phyloP scores from a whole-genome alignment of 441 rosid genomes.

The Arabidopsis hybrid region DNA sequence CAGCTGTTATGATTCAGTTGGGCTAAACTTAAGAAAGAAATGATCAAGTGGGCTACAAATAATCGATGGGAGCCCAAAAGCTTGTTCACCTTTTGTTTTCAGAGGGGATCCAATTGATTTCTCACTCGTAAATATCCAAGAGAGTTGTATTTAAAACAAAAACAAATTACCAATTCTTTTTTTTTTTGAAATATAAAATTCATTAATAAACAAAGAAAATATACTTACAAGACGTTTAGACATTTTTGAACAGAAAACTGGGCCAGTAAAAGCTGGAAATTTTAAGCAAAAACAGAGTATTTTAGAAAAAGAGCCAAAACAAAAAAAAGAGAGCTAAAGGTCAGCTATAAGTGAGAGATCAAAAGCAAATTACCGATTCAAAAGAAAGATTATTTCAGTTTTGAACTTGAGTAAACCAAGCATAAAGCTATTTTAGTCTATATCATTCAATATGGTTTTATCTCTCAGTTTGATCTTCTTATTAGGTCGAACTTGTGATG shows the following conservation, averaged over 20 bases:
- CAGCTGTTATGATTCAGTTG: slow-evolving; percentile 21
- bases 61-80: not conserved
- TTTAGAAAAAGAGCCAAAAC: no score
- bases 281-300: no score
- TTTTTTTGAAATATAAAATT: no score
- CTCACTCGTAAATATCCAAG: not conserved
- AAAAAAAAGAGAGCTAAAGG: no score
- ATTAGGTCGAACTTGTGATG: slow-evolving; percentile 51
- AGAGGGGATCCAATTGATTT: not conserved
- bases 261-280: no score
- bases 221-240: no score
- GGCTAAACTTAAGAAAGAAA: slow-evolving; percentile 1
- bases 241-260: no score
- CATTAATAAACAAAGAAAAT: no score
- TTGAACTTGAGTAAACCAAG: slow-evolving; percentile 48
- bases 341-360: no score
- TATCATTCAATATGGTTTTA: slow-evolving; percentile 54
- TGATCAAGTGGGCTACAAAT: not conserved
- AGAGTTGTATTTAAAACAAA: no score
- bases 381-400: no score
- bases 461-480: slow-evolving; percentile 51
- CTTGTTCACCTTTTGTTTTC: slow-evolving; percentile 1
- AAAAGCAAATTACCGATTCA: no score
- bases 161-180: not conserved
- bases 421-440: slow-evolving; percentile 55